These are phyloP conservation scores for Ruellia speciosa DNA, from an alignment of 305 asterid genomes.

Conservation along the genomic window DNA sequence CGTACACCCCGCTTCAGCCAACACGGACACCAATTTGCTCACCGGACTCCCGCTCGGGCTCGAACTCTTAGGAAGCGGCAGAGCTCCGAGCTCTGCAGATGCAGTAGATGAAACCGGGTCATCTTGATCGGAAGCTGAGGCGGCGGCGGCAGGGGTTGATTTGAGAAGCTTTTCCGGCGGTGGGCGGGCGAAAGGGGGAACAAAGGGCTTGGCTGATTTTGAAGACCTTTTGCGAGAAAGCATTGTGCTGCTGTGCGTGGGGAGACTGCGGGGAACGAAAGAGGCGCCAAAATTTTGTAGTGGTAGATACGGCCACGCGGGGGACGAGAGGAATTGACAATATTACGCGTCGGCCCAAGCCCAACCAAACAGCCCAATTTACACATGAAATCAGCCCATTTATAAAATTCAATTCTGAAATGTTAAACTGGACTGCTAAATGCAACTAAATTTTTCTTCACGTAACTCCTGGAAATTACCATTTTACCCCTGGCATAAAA, in stretches of 20 bases:
- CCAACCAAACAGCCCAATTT: background rate
- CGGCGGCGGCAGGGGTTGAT: slow-evolving; percentile 23
- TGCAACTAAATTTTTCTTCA: no score
- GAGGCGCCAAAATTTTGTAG: slow-evolving; percentile 8
- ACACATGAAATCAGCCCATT: no score
- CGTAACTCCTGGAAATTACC: no score
- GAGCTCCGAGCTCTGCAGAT: slow-evolving; percentile 17
- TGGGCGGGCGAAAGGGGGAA: slow-evolving; percentile 45
- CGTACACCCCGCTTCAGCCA: slow-evolving; percentile 77
- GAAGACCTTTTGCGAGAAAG: slow-evolving; percentile 54
- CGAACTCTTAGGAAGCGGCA: slow-evolving; percentile 10
- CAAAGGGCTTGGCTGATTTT: slow-evolving; percentile 37
- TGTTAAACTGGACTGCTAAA: no score
- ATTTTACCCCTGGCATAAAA: no score
- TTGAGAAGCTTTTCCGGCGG: slow-evolving; percentile 44
- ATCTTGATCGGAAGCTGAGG: slow-evolving; percentile 13
- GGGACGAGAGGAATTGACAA: background rate
- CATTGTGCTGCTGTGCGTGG: slow-evolving; percentile 18
- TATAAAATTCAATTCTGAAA: no score
- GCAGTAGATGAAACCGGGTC: slow-evolving; percentile 24
- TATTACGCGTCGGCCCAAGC: background rate
- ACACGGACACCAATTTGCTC: slow-evolving; percentile 43
- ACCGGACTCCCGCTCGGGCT: slow-evolving; percentile 17
- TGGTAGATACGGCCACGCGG: background rate
- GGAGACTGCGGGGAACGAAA: background rate